Evolutionary conservation across 2,329 filamentous ascomycete genomes (phyloP).

Genomic region (Ophiostoma australiae): DNA sequence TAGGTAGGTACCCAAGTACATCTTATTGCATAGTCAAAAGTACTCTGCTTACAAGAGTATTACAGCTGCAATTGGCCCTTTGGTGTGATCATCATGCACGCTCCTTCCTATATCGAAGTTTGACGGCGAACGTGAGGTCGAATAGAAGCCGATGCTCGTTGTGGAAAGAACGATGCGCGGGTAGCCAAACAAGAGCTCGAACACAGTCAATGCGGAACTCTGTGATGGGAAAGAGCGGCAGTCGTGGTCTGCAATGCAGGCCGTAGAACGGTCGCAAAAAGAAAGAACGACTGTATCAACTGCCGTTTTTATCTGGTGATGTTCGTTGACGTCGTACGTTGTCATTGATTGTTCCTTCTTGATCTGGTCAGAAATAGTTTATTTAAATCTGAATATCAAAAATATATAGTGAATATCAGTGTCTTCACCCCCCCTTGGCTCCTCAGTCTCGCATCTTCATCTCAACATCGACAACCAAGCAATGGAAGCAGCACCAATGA

Average conservation of each 20-base stretch:
- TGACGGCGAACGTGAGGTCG: background rate
- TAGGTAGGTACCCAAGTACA: background rate
- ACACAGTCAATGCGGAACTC: background rate
- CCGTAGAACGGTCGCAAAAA: background rate
- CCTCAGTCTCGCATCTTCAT: background rate
- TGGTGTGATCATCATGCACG: slow-evolving; percentile 1
- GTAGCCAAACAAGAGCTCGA: background rate
- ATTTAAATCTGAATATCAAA: background rate
- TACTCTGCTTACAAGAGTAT: background rate
- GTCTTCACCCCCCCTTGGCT: background rate
- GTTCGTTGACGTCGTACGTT: background rate
- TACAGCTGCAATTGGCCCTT: background rate
- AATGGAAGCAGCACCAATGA: background rate
- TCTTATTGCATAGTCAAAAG: no score
- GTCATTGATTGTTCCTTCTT: background rate
- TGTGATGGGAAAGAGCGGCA: background rate
- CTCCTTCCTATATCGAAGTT: background rate
- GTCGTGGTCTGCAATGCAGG: background rate
- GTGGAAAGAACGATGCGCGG: background rate
- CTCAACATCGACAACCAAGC: background rate
- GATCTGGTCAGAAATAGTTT: background rate
- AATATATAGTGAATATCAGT: background rate
- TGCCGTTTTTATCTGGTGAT: background rate
- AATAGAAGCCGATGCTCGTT: background rate
- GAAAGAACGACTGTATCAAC: background rate